Evolutionary conservation across 805 yeast genomes (phyloP).

Genomic region (Danielia oregonensis): DNA sequence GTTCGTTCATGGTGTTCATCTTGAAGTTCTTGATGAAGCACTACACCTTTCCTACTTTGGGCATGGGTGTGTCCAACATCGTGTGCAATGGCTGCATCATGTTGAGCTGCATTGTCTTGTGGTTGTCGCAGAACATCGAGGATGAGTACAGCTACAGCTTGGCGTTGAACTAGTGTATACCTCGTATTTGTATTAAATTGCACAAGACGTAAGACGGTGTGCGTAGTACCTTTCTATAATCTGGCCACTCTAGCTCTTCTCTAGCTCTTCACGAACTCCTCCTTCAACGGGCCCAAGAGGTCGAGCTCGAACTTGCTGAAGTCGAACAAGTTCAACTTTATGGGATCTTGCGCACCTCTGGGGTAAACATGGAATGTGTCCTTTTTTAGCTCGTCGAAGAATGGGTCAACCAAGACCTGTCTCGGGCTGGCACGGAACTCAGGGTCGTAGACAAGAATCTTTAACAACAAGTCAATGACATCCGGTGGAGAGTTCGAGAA

Average conservation of each 20-base stretch:
- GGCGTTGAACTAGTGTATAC: constrained; percentile 50
- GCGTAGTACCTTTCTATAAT: too few species aligned
- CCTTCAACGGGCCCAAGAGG: constrained; percentile 39
- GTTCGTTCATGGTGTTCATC: constrained; percentile 83
- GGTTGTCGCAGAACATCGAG: constrained; percentile 94
- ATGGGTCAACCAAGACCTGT: constrained; percentile 80
- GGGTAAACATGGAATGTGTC: constrained; percentile 50
- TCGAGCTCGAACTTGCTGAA: constrained; percentile 67
- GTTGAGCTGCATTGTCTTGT: constrained; percentile 83
- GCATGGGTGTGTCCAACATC: constrained; percentile 91
- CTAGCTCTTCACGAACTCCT: constrained; percentile 22
- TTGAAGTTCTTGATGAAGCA: constrained; percentile 79
- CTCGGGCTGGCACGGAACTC: constrained; percentile 75
- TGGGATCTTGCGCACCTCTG: constrained; percentile 43
- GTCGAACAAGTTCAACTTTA: constrained; percentile 53
- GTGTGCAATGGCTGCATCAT: constrained; percentile 73
- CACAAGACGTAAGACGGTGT: too few species aligned
- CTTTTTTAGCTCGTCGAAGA: constrained; percentile 80
- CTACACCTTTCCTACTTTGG: constrained; percentile 80
- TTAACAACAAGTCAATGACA: constrained; percentile 80
- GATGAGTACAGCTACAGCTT: constrained; percentile 93
- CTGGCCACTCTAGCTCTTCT: background rate
- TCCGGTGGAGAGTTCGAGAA: constrained; percentile 72
- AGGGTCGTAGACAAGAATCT: constrained; percentile 87
- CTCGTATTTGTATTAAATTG: too few species aligned